Evolutionary conservation across 148 eudicot genomes (phyloP), one percentile per base, ranked within the genome.

Genomic region (Bassia scoparia): DNA sequence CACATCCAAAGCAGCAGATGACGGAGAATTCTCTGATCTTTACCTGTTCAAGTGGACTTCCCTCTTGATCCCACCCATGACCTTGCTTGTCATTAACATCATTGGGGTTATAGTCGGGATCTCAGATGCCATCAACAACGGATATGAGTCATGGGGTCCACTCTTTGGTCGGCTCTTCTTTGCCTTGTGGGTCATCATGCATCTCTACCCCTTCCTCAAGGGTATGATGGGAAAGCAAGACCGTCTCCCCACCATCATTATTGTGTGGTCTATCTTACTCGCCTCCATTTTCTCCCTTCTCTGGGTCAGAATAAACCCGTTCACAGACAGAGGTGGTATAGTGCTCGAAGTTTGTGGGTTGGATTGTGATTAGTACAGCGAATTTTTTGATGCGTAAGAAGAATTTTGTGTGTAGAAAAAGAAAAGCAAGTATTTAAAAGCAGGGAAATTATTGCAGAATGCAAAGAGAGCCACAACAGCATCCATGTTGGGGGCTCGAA

Each of bases 31-130:
- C 75, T 88, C 96, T 0, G 99, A 92, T 67, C 97, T 95, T 50
- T 92, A 95, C 82, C 73, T 92, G 56, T 89, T 95, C 82, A 95
- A 95, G 61, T 92, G 99, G 99, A 95, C 97, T 15, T 80, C 96
- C 2, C 78, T 95, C 58, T 85, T 95, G 80, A 78, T 95, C 77
- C 96, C 99, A 12, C 99, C 97, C 0, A 73, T 84, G 89, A 90
- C 96, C 0, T 61, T 95, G 56, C 83, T 95, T 78, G 81, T 95
- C 77, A 79, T 95, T 15, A 95, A 95, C 87, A 74, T 95, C 24
- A 87, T 95, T 1, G 97, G 97, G 12, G 88, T 92, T 44, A 58
- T 87, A 2, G 97, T 92, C 0, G 99, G 99, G 24, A 75, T 95
- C 21, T 88, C 96, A 3, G 96, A 95, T n/a, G 97, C 99, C 52